These are phyloP conservation scores for Spathaspora gorwiae DNA, from an alignment of 805 yeast species.

Conservation along the genomic window DNA sequence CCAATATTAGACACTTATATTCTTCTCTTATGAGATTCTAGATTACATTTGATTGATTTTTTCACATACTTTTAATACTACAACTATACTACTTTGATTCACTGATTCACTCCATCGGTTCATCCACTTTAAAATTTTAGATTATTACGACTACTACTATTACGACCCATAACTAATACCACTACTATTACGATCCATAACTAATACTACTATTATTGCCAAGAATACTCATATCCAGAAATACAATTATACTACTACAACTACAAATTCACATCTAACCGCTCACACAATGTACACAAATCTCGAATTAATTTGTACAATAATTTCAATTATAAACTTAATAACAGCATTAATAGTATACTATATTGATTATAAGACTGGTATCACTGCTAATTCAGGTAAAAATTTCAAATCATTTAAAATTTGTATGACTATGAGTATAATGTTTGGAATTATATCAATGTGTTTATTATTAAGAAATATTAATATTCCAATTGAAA, in stretches of 20 bases:
- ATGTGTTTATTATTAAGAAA: constrained; percentile 8
- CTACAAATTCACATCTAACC: neutral
- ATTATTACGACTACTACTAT: too few relatives aligned
- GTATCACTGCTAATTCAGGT: constrained; percentile 15
- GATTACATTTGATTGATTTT: neutral
- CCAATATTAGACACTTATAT: too few relatives aligned
- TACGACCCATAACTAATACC: too few relatives aligned
- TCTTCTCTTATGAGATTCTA: too few relatives aligned
- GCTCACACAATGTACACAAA: constrained; percentile 8
- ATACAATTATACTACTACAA: too few relatives aligned
- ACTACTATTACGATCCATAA: too few relatives aligned
- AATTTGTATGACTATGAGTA: constrained; percentile 16
- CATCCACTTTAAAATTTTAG: too few relatives aligned
- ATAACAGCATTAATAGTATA: constrained; percentile 13
- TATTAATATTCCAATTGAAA: neutral
- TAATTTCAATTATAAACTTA: constrained; percentile 15
- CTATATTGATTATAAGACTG: constrained; percentile 9
- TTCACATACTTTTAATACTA: too few relatives aligned
- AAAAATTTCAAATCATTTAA: constrained; percentile 13
- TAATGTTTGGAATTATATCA: constrained; percentile 15
- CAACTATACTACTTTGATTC: neutral
- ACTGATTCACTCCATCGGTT: too few relatives aligned
- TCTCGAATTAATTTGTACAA: constrained; percentile 11
- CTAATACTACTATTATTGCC: too few relatives aligned
- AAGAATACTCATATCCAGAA: too few relatives aligned